phyloP scores from a whole-genome alignment of 441 rosid species.

The Populus tomentosa region DNA sequence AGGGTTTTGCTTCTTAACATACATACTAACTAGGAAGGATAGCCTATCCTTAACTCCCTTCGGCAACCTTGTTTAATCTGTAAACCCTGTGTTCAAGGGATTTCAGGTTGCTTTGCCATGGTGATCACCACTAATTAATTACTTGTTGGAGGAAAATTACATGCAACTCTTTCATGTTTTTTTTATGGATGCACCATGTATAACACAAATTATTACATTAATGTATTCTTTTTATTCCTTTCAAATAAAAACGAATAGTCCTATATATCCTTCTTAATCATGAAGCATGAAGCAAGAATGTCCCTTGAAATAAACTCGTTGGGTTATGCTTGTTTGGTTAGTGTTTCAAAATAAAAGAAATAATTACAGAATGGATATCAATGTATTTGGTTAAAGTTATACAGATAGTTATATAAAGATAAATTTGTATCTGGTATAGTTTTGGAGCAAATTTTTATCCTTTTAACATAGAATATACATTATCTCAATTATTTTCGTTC shows the following conservation, averaged over 20 bases:
- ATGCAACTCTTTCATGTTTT: no score
- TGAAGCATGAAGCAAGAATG: no score
- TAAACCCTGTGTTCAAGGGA: not conserved
- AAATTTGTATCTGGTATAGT: no score
- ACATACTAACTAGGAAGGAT: constrained; percentile 33
- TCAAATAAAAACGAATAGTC: no score
- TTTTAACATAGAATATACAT: no score
- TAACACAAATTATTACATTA: not conserved
- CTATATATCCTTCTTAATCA: not conserved
- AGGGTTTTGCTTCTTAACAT: constrained; percentile 73
- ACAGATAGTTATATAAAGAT: no score
- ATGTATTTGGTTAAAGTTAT: no score
- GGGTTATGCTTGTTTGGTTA: not conserved
- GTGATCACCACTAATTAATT: not conserved
- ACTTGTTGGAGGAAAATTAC: not conserved
- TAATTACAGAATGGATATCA: no score
- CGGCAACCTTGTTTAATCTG: not conserved
- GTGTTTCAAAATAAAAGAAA: no score
- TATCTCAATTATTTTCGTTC: no score
- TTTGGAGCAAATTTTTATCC: no score
- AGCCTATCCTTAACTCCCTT: not conserved
- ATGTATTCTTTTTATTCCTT: not conserved
- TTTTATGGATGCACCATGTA: not conserved
- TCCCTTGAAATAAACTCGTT: no score
- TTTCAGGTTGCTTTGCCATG: not conserved